Conservation (phyloP, 176 grass and related monocot genomes). For the Pharus latifolius region DNA sequence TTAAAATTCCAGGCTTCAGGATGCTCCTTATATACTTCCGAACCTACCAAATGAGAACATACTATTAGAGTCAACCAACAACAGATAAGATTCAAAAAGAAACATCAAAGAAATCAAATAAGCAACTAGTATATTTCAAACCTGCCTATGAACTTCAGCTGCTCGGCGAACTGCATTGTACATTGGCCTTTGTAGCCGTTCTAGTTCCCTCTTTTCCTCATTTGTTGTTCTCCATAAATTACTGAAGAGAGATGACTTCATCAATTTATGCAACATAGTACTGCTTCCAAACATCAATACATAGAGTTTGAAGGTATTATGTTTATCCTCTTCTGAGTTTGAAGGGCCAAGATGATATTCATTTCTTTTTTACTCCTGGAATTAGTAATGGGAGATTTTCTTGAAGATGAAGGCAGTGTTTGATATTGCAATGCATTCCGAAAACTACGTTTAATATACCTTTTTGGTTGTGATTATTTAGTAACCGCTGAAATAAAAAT, state of each 20-base stretch:
- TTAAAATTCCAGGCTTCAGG: slow-evolving; percentile 93
- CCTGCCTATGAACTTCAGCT: slow-evolving; percentile 99
- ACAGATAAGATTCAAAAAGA: background rate
- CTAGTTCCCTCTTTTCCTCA: slow-evolving; percentile 90
- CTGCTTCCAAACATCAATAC: background rate
- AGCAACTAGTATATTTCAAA: slow-evolving; percentile 3
- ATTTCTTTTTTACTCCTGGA: background rate
- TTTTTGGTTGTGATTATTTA: no score
- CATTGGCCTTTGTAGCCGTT: slow-evolving; percentile 75
- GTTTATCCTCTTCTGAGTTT: background rate
- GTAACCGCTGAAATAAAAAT: no score
- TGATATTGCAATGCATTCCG: no score
- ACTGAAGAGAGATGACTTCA: slow-evolving; percentile 26
- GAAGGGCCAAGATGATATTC: background rate
- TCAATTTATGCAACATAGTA: slow-evolving; percentile 12
- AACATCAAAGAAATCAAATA: background rate
- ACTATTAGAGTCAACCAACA: background rate
- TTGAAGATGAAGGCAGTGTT: no score
- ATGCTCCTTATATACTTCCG: slow-evolving; percentile 91
- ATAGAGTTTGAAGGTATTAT: background rate
- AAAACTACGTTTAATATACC: no score
- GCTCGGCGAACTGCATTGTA: slow-evolving; percentile 83
- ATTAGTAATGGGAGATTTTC: background rate
- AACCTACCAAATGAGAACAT: slow-evolving; percentile 42
- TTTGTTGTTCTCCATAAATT: slow-evolving; percentile 91